A percentile compares a stretch with the other conserved stretches of the same genome.
Evolutionary conservation across 2,329 filamentous ascomycete genomes (phyloP).

Genomic region (Penicillium sclerotiorum): DNA sequence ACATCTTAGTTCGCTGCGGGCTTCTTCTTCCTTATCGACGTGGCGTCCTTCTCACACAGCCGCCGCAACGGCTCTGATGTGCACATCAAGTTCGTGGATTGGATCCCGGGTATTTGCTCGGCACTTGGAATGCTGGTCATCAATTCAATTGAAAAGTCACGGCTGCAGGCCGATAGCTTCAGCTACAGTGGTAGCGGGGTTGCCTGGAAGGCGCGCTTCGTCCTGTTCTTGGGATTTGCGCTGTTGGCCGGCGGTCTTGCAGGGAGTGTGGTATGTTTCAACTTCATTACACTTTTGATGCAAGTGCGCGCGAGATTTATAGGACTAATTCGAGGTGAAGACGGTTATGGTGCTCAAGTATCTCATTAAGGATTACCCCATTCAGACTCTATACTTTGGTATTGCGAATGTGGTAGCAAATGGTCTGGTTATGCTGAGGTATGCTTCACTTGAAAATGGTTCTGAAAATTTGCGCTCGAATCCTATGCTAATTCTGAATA

Average conservation of each 20-base stretch:
- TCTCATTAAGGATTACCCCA: conserved; percentile 60
- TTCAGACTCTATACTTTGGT: conserved; percentile 68
- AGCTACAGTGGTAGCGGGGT: conserved; percentile 67
- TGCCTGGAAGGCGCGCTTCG: conserved; percentile 70
- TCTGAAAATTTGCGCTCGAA: not conserved
- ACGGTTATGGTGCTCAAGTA: conserved; percentile 71
- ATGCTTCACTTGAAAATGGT: conserved; percentile 29
- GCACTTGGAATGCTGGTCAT: conserved; percentile 71
- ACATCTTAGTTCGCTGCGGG: conserved; percentile 64
- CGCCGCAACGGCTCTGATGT: conserved; percentile 62
- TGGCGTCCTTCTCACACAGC: conserved; percentile 65
- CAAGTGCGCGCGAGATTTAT: not conserved
- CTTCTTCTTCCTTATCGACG: conserved; percentile 71
- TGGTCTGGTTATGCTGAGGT: conserved; percentile 68
- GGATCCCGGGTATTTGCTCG: conserved; percentile 71
- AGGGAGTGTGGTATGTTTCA: conserved; percentile 59
- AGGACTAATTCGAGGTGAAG: conserved; percentile 28
- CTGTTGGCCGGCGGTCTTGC: conserved; percentile 69
- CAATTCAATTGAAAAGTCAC: conserved; percentile 71
- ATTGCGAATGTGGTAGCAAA: conserved; percentile 68
- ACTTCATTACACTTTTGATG: not conserved
- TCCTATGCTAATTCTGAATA: conserved; percentile 32
- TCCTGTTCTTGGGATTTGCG: conserved; percentile 70
- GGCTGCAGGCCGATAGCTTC: conserved; percentile 65
- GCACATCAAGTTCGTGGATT: conserved; percentile 71